Percentiles rank a stretch among this genome's conserved stretches.
phyloP scores from a whole-genome alignment of 1,284 basidiomycete species.

The Anthracocystis setariae region DNA sequence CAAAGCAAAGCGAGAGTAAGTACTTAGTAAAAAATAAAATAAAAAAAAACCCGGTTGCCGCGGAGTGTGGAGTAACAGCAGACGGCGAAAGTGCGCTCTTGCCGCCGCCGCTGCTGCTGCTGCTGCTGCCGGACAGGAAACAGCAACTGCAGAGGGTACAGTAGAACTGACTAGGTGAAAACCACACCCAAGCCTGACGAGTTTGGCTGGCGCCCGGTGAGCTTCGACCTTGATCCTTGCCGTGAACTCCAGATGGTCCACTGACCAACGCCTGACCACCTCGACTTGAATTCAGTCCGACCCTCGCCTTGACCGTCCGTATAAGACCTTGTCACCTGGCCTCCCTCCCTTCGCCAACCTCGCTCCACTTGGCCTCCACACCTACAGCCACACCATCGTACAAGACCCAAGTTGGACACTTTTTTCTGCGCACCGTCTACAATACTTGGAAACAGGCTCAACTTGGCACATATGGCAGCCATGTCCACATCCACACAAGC shows the following conservation, averaged over 20 bases:
- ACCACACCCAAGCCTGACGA: neutral
- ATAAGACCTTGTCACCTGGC: neutral
- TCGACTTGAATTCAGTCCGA: neutral
- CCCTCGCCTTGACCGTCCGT: neutral
- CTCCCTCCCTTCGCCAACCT: neutral
- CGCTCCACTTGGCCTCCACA: neutral
- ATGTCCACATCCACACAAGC: slow-evolving; percentile 41
- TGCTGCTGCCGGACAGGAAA: too few relatives aligned
- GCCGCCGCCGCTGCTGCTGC: neutral
- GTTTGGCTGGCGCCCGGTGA: neutral
- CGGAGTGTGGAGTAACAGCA: neutral
- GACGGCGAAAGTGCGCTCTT: neutral
- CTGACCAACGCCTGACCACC: slow-evolving; percentile 12
- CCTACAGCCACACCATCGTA: neutral
- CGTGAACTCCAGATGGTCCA: slow-evolving; percentile 29
- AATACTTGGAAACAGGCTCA: too few relatives aligned
- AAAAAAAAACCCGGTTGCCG: neutral
- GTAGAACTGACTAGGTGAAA: too few relatives aligned
- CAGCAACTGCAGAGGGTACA: too few relatives aligned
- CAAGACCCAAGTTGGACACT: too few relatives aligned
- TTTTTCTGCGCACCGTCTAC: too few relatives aligned
- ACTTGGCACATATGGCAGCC: neutral
- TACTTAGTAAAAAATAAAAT: too few relatives aligned
- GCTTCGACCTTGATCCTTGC: slow-evolving; percentile 11
- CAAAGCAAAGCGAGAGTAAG: too few relatives aligned